phyloP scores from a whole-genome alignment of 1,139 yeast species.

The Suhomyces anneliseae region DNA sequence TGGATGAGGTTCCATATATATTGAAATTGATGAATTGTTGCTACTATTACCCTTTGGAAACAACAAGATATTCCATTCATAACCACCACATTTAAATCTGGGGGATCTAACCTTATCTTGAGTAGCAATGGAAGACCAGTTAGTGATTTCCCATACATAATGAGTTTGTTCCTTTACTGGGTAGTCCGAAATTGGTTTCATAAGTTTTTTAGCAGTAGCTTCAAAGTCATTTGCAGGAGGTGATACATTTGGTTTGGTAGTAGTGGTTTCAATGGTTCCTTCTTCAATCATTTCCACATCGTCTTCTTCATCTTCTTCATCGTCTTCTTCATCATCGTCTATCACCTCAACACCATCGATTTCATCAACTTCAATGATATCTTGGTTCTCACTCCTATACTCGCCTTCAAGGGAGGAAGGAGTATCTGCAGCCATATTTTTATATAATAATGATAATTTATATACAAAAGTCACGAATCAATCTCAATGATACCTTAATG shows the following conservation, averaged over 20 bases:
- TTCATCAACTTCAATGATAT: slow-evolving; percentile 7
- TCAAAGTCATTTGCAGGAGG: slow-evolving; percentile 36
- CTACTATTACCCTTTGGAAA: slow-evolving; percentile 71
- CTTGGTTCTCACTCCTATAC: slow-evolving; percentile 1
- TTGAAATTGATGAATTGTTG: slow-evolving; percentile 49
- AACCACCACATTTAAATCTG: slow-evolving; percentile 63
- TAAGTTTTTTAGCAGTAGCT: slow-evolving; percentile 29
- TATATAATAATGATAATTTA: background rate
- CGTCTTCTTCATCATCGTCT: slow-evolving; percentile 6
- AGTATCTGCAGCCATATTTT: slow-evolving; percentile 7
- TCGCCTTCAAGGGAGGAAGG: slow-evolving; percentile 4
- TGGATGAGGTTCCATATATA: slow-evolving; percentile 66
- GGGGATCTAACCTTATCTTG: slow-evolving; percentile 51
- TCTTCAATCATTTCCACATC: slow-evolving; percentile 6
- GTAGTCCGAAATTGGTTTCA: slow-evolving; percentile 47
- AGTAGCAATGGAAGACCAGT: slow-evolving; percentile 57
- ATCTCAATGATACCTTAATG: background rate
- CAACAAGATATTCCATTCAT: slow-evolving; percentile 69
- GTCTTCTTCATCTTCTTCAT: slow-evolving; percentile 7
- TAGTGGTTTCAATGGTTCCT: background rate
- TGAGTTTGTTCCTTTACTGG: slow-evolving; percentile 41
- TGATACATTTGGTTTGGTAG: slow-evolving; percentile 2
- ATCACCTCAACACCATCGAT: slow-evolving; percentile 6
- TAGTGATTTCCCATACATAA: slow-evolving; percentile 73
- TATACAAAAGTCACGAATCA: background rate